Percentiles rank a stretch among this genome's conserved stretches.
Evolutionary conservation across 129 eudicot species (phyloP).

Genomic region (Centella asiatica): DNA sequence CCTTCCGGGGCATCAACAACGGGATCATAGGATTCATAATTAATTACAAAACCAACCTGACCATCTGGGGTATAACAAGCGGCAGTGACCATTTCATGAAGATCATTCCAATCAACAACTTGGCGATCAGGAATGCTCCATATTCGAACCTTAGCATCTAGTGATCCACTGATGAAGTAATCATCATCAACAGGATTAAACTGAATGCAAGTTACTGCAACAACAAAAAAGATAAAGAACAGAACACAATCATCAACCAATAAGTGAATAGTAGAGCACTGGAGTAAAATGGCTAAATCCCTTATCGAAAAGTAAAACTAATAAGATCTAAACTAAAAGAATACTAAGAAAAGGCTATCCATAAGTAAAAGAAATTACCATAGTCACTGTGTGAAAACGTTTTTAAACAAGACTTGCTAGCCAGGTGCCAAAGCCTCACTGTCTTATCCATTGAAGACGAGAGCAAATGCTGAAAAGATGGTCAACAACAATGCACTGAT

Average conservation of each 20-base stretch:
- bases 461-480: slow-evolving; percentile 74
- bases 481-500: background rate
- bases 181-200: slow-evolving; percentile 95
- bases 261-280: background rate
- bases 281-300: background rate
- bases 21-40: slow-evolving; percentile 11
- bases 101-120: slow-evolving; percentile 99
- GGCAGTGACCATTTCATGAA: slow-evolving; percentile 99
- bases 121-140: slow-evolving; percentile 97
- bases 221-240: slow-evolving; percentile 20
- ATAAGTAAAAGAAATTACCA: slow-evolving; percentile 36
- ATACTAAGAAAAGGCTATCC: background rate
- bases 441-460: slow-evolving; percentile 99
- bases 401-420: slow-evolving; percentile 88
- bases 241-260: slow-evolving; percentile 14
- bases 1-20: slow-evolving; percentile 8
- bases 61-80: slow-evolving; percentile 99
- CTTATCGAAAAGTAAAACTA: background rate
- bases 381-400: slow-evolving; percentile 95
- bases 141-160: slow-evolving; percentile 92
- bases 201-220: slow-evolving; percentile 96
- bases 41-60: slow-evolving; percentile 52
- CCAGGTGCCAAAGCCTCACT: slow-evolving; percentile 86
- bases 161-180: slow-evolving; percentile 92
- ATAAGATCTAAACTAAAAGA: background rate